Conservation (phyloP, 2,329 filamentous ascomycete genomes). For the Helotiales sp. region DNA sequence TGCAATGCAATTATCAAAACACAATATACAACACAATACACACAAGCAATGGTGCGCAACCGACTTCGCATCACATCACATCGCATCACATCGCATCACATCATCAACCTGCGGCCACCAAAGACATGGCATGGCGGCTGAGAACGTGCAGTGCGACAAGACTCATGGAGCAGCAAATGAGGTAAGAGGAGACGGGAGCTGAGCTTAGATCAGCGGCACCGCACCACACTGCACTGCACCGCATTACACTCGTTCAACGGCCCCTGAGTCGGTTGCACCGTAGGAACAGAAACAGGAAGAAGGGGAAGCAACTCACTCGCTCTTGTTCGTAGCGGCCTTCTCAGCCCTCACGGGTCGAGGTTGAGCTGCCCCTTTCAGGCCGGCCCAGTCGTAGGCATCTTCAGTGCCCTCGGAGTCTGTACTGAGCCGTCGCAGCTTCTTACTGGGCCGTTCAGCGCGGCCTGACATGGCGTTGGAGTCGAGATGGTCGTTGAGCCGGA, state of each 20-base stretch:
- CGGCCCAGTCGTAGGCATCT: constrained; percentile 28
- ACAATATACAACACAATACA: neutral
- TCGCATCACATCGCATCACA: no score
- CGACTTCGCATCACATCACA: neutral
- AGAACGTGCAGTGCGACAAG: neutral
- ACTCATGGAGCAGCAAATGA: neutral
- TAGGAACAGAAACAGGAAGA: neutral
- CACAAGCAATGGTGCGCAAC: neutral
- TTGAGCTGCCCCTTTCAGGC: constrained; percentile 11
- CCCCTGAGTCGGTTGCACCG: no score
- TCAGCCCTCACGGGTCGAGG: constrained; percentile 18
- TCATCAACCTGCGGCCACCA: neutral
- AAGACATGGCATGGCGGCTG: neutral
- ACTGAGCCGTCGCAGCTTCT: constrained; percentile 30
- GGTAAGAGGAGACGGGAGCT: neutral
- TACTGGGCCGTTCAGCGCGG: constrained; percentile 28
- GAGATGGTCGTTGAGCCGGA: constrained; percentile 8
- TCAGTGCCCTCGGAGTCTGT: constrained; percentile 33
- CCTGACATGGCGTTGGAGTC: constrained; percentile 23
- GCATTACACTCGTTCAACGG: no score
- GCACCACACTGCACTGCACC: no score
- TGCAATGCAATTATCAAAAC: neutral
- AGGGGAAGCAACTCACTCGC: constrained; percentile 21
- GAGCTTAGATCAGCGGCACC: neutral
- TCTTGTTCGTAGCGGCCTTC: constrained; percentile 19